A percentile compares a stretch with the other conserved stretches of the same genome.
These are phyloP conservation scores for Rutstroemia sp. DNA, from an alignment of 2,329 filamentous ascomycete genomes.

Conservation along the genomic window DNA sequence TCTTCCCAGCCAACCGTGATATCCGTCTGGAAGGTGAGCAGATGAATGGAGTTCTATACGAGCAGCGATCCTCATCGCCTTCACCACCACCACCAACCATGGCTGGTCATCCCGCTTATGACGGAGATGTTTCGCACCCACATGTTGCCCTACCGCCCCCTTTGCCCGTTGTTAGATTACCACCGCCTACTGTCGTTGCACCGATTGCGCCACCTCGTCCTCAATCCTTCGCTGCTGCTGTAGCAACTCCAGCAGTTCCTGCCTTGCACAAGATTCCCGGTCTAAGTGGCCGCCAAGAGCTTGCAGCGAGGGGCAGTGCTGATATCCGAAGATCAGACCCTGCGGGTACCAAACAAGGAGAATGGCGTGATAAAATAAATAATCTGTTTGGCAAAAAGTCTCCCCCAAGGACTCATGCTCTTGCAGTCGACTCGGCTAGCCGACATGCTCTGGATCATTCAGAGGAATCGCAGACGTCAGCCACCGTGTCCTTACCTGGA, in stretches of 20 bases:
- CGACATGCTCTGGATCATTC: slow-evolving; percentile 58
- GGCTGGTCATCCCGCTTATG: slow-evolving; percentile 64
- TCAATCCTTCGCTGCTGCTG: slow-evolving; percentile 37
- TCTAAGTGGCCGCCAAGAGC: slow-evolving; percentile 25
- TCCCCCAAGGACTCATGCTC: slow-evolving; percentile 48
- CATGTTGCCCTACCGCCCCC: slow-evolving; percentile 63
- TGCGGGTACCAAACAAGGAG: slow-evolving; percentile 28
- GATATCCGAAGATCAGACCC: slow-evolving; percentile 22
- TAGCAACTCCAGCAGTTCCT: slow-evolving; percentile 27
- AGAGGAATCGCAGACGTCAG: slow-evolving; percentile 33
- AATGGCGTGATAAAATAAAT: slow-evolving; percentile 82
- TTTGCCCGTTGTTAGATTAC: slow-evolving; percentile 73
- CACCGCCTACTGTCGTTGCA: slow-evolving; percentile 38
- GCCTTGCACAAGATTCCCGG: slow-evolving; percentile 12
- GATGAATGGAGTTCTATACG: slow-evolving; percentile 26
- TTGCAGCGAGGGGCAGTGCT: slow-evolving; percentile 12
- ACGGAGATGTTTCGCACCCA: slow-evolving; percentile 56
- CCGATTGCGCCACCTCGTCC: slow-evolving; percentile 38
- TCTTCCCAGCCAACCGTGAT: slow-evolving; percentile 48
- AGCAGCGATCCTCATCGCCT: slow-evolving; percentile 41
- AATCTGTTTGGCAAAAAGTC: slow-evolving; percentile 56
- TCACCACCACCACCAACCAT: slow-evolving; percentile 67
- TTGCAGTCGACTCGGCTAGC: slow-evolving; percentile 60
- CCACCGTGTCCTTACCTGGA: slow-evolving; percentile 64
- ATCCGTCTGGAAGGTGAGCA: slow-evolving; percentile 35